Conservation (phyloP, 2,329 filamentous ascomycete genomes). For the Nakataea oryzae region DNA sequence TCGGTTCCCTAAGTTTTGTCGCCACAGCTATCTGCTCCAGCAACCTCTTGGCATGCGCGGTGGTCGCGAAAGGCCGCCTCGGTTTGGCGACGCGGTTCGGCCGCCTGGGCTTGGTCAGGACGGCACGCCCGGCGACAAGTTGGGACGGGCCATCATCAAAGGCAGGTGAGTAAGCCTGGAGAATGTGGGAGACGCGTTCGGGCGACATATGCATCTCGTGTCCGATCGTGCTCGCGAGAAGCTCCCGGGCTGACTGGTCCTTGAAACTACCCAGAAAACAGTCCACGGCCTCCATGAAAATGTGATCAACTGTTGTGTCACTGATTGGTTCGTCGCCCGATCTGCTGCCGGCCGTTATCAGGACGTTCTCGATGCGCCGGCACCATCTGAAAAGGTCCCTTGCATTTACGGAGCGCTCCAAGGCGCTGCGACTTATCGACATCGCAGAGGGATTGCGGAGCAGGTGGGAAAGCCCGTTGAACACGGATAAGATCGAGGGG, state of each 20-base stretch:
- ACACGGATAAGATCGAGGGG: constrained; percentile 48
- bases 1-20: constrained; percentile 74
- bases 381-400: constrained; percentile 87
- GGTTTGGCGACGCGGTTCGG: constrained; percentile 37
- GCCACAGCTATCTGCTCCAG: constrained; percentile 83
- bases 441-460: constrained; percentile 19
- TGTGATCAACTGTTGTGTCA: constrained; percentile 66
- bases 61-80: constrained; percentile 72
- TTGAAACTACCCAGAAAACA: constrained; percentile 80
- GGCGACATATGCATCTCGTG: constrained; percentile 80
- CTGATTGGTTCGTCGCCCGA: constrained; percentile 60
- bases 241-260: constrained; percentile 47
- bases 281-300: constrained; percentile 89
- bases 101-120: constrained; percentile 48
- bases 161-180: constrained; percentile 61
- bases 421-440: constrained; percentile 20
- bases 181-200: constrained; percentile 68
- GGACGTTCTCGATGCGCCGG: constrained; percentile 57
- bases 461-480: constrained; percentile 39
- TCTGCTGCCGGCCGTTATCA: constrained; percentile 49
- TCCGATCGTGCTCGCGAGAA: constrained; percentile 61
- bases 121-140: constrained; percentile 56
- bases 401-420: constrained; percentile 41
- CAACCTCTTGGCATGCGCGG: constrained; percentile 70
- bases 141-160: constrained; percentile 50